Conservation (phyloP, 164 flowering plant genomes). For the Berberis thunbergii region DNA sequence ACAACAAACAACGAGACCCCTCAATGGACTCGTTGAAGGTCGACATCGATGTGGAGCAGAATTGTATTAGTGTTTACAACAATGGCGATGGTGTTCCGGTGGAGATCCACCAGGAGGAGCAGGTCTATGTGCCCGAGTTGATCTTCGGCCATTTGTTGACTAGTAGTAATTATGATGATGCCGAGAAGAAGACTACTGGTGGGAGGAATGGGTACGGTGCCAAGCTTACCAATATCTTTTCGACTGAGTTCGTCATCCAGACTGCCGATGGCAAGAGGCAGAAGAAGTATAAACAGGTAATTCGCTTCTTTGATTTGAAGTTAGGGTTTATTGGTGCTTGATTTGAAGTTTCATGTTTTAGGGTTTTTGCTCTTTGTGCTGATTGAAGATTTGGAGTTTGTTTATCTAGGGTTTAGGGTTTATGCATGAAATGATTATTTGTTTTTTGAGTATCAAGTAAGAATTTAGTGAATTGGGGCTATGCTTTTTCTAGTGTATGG, state of each 20-base stretch:
- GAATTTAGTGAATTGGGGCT: too few relatives aligned
- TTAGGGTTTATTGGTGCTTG: background rate
- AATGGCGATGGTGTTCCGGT: conserved; percentile 91
- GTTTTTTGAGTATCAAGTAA: too few relatives aligned
- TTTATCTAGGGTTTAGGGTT: too few relatives aligned
- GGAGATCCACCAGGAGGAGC: conserved; percentile 91
- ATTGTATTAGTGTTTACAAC: conserved; percentile 65
- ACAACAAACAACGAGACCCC: conserved; percentile 95
- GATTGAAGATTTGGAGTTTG: background rate
- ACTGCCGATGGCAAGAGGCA: conserved; percentile 86
- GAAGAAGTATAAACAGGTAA: conserved; percentile 91
- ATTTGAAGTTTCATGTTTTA: background rate
- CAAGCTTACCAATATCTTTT: conserved; percentile 86
- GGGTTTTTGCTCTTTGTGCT: background rate
- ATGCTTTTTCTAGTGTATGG: too few relatives aligned
- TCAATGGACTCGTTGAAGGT: conserved; percentile 72
- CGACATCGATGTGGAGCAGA: conserved; percentile 57
- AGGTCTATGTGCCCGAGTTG: conserved; percentile 93
- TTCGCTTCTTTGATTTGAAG: background rate
- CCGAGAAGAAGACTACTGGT: conserved; percentile 82
- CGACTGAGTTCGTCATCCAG: conserved; percentile 81
- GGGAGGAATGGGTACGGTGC: conserved; percentile 98
- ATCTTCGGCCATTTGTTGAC: conserved; percentile 93
- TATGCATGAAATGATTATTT: too few relatives aligned
- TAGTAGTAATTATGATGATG: conserved; percentile 88